These are phyloP conservation scores for Apiotrichum porosum DNA, from an alignment of 1,284 basidiomycete species.

Conservation along the genomic window DNA sequence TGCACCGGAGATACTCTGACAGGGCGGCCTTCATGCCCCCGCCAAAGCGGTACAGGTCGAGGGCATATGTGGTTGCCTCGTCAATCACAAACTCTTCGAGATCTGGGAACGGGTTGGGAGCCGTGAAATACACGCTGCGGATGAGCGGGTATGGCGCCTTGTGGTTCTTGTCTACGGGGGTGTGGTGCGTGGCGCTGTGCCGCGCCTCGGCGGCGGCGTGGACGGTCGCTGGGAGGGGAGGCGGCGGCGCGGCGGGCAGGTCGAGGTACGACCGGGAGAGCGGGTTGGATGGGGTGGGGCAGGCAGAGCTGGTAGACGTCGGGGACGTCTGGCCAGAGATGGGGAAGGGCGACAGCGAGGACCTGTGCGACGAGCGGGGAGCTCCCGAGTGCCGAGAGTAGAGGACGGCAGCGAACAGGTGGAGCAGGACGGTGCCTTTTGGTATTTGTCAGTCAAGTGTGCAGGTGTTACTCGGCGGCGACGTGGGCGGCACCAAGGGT, in stretches of 20 bases:
- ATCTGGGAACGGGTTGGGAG: slow-evolving; percentile 76
- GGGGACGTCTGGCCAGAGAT: neutral
- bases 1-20: slow-evolving; percentile 61
- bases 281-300: neutral
- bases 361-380: too few species aligned
- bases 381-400: slow-evolving; percentile 31
- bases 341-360: neutral
- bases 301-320: neutral
- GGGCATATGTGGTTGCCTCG: slow-evolving; percentile 62
- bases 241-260: slow-evolving; percentile 11
- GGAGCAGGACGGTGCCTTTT: slow-evolving; percentile 91
- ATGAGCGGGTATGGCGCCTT: slow-evolving; percentile 54
- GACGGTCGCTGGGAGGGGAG: slow-evolving; percentile 7
- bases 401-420: slow-evolving; percentile 74
- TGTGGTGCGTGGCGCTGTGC: slow-evolving; percentile 18
- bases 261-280: neutral
- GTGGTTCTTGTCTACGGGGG: slow-evolving; percentile 18
- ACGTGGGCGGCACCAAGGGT: too few species aligned
- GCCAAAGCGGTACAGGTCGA: slow-evolving; percentile 71
- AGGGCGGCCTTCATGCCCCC: slow-evolving; percentile 81
- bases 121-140: slow-evolving; percentile 80
- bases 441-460: too few species aligned
- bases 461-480: too few species aligned
- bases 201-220: neutral
- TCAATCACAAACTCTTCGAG: slow-evolving; percentile 79